Evolutionary conservation across 2,329 filamentous ascomycete species (phyloP).

Genomic region (Penicillium sp.): DNA sequence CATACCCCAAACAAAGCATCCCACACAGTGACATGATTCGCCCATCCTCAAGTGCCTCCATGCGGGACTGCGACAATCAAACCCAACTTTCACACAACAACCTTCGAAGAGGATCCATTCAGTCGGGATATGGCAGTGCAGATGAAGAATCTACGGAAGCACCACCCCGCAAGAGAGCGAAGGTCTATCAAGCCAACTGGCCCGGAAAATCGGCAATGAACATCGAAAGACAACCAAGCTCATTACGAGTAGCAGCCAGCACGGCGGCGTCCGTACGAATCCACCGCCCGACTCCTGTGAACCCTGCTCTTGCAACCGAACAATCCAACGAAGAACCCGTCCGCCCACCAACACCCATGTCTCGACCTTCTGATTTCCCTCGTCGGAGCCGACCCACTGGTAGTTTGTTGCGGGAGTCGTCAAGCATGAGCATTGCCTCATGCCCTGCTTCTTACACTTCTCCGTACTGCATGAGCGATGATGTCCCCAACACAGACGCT

Average conservation of each 20-base stretch:
- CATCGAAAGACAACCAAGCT: slow-evolving; percentile 72
- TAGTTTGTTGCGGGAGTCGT: slow-evolving; percentile 64
- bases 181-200: slow-evolving; percentile 70
- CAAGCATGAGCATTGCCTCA: slow-evolving; percentile 46
- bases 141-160: slow-evolving; percentile 64
- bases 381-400: slow-evolving; percentile 38
- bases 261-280: slow-evolving; percentile 83
- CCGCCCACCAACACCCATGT: slow-evolving; percentile 49
- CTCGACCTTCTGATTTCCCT: slow-evolving; percentile 29
- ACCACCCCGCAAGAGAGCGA: slow-evolving; percentile 73
- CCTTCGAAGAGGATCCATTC: slow-evolving; percentile 38
- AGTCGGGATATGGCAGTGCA: slow-evolving; percentile 67
- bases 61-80: slow-evolving; percentile 39
- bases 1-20: slow-evolving; percentile 24
- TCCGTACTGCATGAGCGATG: slow-evolving; percentile 42
- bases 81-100: slow-evolving; percentile 21
- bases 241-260: slow-evolving; percentile 83
- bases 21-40: slow-evolving; percentile 51
- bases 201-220: slow-evolving; percentile 65
- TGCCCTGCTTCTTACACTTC: slow-evolving; percentile 40
- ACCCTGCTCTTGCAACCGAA: slow-evolving; percentile 36
- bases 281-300: slow-evolving; percentile 67
- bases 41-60: slow-evolving; percentile 61
- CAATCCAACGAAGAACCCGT: slow-evolving; percentile 45
- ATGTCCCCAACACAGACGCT: slow-evolving; percentile 43